A percentile compares a stretch with the other conserved stretches of the same genome.
Evolutionary conservation across 129 eudicot genomes (phyloP).

Genomic region (Artemisia argyi): DNA sequence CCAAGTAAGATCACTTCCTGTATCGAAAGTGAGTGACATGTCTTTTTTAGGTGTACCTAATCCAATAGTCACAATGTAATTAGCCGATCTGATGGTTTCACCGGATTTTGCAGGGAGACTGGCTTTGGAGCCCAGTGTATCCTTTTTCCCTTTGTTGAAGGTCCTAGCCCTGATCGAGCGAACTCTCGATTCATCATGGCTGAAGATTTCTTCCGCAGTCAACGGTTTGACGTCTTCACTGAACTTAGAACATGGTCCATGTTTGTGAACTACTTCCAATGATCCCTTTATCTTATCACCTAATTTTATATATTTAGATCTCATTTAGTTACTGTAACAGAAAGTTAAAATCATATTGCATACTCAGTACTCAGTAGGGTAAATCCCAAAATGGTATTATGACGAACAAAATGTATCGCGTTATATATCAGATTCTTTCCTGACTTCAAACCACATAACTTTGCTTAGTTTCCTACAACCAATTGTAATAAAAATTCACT

Average conservation of each 20-base stretch:
- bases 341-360: background rate
- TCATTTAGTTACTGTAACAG: background rate
- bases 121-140: constrained; percentile 26
- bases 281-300: constrained; percentile 40
- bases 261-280: constrained; percentile 53
- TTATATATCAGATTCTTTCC: background rate
- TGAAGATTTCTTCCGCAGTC: constrained; percentile 36
- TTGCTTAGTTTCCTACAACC: too few species aligned
- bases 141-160: constrained; percentile 1
- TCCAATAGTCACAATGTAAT: constrained; percentile 68
- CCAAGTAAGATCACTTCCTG: constrained; percentile 90
- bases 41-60: constrained; percentile 70
- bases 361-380: background rate
- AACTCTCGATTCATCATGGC: constrained; percentile 54
- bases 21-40: constrained; percentile 66
- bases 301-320: constrained; percentile 28
- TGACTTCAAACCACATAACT: too few species aligned
- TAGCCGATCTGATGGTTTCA: constrained; percentile 49
- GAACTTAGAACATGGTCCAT: constrained; percentile 67
- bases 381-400: background rate
- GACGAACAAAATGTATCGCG: background rate
- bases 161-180: constrained; percentile 43
- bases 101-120: constrained; percentile 65
- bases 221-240: constrained; percentile 29
- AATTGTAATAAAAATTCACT: too few species aligned